These are phyloP conservation scores for Monosporascus sp. DNA, from an alignment of 2,329 filamentous ascomycete genomes.

Conservation along the genomic window DNA sequence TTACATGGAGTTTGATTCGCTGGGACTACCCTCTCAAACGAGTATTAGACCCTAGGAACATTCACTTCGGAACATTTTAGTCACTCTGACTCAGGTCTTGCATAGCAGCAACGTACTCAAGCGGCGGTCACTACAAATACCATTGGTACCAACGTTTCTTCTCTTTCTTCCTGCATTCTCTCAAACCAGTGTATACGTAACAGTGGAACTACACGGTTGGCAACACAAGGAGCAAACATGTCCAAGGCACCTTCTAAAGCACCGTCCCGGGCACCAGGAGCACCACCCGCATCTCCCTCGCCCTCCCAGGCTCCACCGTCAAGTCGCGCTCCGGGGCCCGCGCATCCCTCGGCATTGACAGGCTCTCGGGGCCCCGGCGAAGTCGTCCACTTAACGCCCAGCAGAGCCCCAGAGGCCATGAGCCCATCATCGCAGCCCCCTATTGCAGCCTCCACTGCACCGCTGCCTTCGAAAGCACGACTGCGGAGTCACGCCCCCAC, in stretches of 20 bases:
- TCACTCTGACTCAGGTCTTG: constrained; percentile 10
- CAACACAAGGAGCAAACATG: background rate
- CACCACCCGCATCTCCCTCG: background rate
- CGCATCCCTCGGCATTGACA: background rate
- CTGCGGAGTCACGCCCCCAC: too few relatives aligned
- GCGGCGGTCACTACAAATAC: too few relatives aligned
- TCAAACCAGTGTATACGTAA: too few relatives aligned
- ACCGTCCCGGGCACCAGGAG: background rate
- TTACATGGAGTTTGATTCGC: too few relatives aligned
- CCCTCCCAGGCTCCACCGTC: background rate
- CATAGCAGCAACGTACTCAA: background rate
- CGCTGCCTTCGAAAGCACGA: background rate
- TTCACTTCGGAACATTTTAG: too few relatives aligned
- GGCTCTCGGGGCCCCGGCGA: background rate
- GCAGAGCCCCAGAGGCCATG: background rate
- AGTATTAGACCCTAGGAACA: too few relatives aligned
- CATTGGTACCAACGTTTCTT: too few relatives aligned
- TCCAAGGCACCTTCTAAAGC: background rate
- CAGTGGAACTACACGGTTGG: background rate
- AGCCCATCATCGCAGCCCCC: background rate
- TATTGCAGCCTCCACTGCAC: background rate
- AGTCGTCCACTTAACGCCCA: background rate
- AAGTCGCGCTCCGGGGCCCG: background rate
- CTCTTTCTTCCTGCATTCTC: too few relatives aligned
- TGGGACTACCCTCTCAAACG: too few relatives aligned